Conservation (phyloP, 2,329 filamentous ascomycete genomes). For the Colletotrichum paranaense region DNA sequence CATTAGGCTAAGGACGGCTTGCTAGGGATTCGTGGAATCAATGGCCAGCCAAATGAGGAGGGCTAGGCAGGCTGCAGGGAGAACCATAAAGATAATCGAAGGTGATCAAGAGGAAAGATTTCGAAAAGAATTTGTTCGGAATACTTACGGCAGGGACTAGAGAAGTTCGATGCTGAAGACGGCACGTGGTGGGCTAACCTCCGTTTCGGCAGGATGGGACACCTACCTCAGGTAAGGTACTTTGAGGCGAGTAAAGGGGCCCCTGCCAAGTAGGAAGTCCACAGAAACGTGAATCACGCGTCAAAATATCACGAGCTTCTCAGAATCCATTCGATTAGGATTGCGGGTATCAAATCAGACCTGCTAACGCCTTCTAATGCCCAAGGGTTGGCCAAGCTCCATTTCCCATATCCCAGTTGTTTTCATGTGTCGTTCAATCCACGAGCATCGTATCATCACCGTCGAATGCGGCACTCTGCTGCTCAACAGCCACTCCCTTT, state of each 20-base stretch:
- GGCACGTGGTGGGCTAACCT: background rate
- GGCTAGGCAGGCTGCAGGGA: background rate
- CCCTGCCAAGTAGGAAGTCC: background rate
- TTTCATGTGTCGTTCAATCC: constrained; percentile 51
- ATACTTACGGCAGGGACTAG: background rate
- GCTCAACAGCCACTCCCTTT: constrained; percentile 78
- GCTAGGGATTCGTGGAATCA: background rate
- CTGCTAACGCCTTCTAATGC: constrained; percentile 36
- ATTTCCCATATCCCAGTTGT: constrained; percentile 27
- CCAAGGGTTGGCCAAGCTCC: constrained; percentile 30
- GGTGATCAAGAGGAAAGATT: background rate
- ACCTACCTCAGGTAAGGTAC: background rate
- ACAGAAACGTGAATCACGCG: background rate
- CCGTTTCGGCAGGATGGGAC: background rate
- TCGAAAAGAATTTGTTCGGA: background rate
- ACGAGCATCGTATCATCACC: constrained; percentile 95
- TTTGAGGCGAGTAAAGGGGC: background rate
- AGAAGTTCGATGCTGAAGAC: background rate
- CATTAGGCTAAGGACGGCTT: background rate
- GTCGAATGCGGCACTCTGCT: constrained; percentile 64
- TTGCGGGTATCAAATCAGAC: constrained; percentile 38
- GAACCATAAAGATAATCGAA: background rate
- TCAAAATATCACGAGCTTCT: background rate
- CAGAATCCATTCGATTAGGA: constrained; percentile 35
- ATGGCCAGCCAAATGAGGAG: background rate